These are phyloP conservation scores for Xylariales sp. DNA, from an alignment of 2,329 filamentous ascomycete species.

Conservation along the genomic window DNA sequence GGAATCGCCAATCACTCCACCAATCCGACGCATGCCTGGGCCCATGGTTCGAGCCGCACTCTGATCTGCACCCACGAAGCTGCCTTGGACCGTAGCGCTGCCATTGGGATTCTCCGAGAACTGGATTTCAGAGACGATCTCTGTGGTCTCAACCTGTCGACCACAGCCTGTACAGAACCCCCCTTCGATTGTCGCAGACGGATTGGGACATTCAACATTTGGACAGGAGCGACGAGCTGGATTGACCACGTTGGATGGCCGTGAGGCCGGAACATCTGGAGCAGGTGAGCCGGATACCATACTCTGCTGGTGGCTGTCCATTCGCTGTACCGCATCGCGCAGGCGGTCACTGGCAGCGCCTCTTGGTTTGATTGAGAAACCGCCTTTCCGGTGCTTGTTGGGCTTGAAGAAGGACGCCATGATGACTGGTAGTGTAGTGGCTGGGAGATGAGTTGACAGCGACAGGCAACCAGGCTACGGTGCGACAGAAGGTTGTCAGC, in stretches of 20 bases:
- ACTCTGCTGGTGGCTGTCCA: conserved; percentile 20
- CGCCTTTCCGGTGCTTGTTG: conserved; percentile 28
- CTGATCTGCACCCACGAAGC: conserved; percentile 80
- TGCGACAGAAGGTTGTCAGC: conserved; percentile 1
- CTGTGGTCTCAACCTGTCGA: conserved; percentile 75
- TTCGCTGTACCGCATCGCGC: conserved; percentile 33
- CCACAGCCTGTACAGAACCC: conserved; percentile 80
- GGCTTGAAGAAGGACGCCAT: conserved; percentile 47
- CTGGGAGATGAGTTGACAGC: not conserved
- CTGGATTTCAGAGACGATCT: conserved; percentile 86
- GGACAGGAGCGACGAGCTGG: conserved; percentile 44
- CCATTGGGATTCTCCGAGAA: conserved; percentile 86
- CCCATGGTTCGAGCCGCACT: conserved; percentile 68
- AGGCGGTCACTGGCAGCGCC: conserved; percentile 46
- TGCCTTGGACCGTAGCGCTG: conserved; percentile 86
- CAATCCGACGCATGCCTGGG: conserved; percentile 56
- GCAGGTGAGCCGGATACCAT: conserved; percentile 18
- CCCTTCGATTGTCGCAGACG: conserved; percentile 50
- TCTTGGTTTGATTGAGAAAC: conserved; percentile 37
- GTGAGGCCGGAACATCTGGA: conserved; percentile 13
- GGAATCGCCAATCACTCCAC: conserved; percentile 49
- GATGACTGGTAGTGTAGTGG: conserved; percentile 11
- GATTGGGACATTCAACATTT: conserved; percentile 56
- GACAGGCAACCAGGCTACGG: not conserved
- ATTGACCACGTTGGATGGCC: conserved; percentile 18